phyloP scores from a whole-genome alignment of 495 filamentous ascomycete species.

The Penicillium cinerascens region DNA sequence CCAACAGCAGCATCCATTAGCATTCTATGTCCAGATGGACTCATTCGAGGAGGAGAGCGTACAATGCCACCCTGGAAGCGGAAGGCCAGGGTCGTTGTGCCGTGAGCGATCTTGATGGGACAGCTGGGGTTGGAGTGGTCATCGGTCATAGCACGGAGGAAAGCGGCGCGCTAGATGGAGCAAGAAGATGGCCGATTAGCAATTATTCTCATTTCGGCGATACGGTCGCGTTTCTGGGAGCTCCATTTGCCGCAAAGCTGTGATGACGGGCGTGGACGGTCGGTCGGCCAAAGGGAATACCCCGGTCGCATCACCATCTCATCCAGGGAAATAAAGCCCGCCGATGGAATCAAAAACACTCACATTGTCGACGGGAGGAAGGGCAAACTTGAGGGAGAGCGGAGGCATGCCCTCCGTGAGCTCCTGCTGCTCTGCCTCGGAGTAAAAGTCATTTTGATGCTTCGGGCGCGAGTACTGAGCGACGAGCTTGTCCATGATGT shows the following conservation, averaged over 20 bases:
- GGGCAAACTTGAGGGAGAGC: constrained; percentile 82
- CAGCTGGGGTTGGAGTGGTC: constrained; percentile 94
- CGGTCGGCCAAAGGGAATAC: neutral
- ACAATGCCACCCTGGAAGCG: constrained; percentile 92
- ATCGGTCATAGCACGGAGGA: constrained; percentile 95
- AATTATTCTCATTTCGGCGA: neutral
- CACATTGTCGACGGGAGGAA: constrained; percentile 92
- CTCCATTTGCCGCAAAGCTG: constrained; percentile 6
- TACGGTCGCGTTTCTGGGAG: neutral
- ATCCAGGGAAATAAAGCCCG: neutral
- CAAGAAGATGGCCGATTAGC: constrained; percentile 4
- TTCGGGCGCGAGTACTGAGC: constrained; percentile 78
- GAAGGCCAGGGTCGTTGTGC: constrained; percentile 97
- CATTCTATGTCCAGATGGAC: neutral
- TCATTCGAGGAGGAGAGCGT: constrained; percentile 18
- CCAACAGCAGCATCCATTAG: neutral
- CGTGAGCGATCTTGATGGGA: constrained; percentile 98
- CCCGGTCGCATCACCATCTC: neutral
- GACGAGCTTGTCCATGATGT: constrained; percentile 87
- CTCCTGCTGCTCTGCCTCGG: constrained; percentile 73
- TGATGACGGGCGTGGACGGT: neutral
- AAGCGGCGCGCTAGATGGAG: constrained; percentile 67
- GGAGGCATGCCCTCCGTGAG: constrained; percentile 62
- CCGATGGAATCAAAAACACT: constrained; percentile 19
- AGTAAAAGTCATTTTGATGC: constrained; percentile 67